Conservation (phyloP, 2,329 filamentous ascomycete genomes). For the Aspergillus versicolor region DNA sequence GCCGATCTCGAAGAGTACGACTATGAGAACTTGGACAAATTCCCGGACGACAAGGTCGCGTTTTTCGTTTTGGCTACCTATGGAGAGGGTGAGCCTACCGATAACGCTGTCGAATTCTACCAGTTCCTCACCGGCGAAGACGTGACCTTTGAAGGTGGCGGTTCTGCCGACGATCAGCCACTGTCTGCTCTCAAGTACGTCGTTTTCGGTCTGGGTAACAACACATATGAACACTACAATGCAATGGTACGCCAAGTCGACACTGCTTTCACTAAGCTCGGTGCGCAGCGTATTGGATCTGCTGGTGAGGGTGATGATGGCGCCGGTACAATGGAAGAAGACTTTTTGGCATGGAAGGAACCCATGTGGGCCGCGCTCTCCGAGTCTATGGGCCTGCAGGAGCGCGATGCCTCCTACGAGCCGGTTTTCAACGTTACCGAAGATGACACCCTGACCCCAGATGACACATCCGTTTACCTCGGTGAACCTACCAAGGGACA, state of each 20-base stretch:
- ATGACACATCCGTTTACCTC: conserved; percentile 82
- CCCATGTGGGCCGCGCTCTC: conserved; percentile 92
- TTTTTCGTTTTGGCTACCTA: conserved; percentile 98
- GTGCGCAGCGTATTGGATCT: conserved; percentile 77
- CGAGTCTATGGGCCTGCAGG: conserved; percentile 82
- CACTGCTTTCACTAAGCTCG: conserved; percentile 75
- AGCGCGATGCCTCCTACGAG: conserved; percentile 95
- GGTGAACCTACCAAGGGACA: conserved; percentile 97
- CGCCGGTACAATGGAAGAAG: conserved; percentile 98
- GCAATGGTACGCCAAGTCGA: conserved; percentile 93
- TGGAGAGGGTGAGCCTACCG: conserved; percentile 95
- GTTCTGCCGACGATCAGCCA: conserved; percentile 62
- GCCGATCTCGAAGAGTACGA: conserved; percentile 98
- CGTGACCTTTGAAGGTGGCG: conserved; percentile 72
- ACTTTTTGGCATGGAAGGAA: conserved; percentile 98
- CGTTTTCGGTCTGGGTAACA: conserved; percentile 94
- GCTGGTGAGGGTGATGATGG: conserved; percentile 97
- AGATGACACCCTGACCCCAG: conserved; percentile 68
- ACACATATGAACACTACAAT: conserved; percentile 99
- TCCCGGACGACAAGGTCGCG: conserved; percentile 85
- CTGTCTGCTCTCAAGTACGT: conserved; percentile 87
- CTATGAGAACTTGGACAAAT: conserved; percentile 85
- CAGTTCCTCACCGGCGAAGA: conserved; percentile 89
- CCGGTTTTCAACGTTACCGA: conserved; percentile 83
- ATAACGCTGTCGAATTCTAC: conserved; percentile 98